Percentiles rank a stretch among this genome's conserved stretches.
phyloP scores from a whole-genome alignment of 345 rosid species.

The Erucastrum elatum region DNA sequence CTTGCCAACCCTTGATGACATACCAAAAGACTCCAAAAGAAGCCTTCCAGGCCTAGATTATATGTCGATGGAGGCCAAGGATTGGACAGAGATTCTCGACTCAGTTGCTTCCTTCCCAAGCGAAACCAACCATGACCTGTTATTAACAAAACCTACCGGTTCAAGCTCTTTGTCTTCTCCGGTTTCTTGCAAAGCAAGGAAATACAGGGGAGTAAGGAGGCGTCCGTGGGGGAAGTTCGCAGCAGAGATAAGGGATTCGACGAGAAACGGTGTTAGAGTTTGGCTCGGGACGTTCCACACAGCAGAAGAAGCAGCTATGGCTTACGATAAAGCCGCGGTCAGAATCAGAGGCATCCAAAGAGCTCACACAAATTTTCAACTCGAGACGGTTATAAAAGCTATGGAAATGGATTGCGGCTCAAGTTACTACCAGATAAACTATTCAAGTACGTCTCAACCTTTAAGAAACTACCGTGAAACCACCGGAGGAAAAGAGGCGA shows the following conservation, averaged over 20 bases:
- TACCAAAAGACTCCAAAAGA: conserved; percentile 33
- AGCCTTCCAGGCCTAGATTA: conserved; percentile 52
- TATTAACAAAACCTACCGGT: conserved; percentile 4
- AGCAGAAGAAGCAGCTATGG: conserved; percentile 90
- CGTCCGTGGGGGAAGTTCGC: conserved; percentile 93
- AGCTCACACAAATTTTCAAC: conserved; percentile 71
- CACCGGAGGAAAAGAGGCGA: conserved; percentile 5
- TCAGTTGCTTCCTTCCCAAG: conserved; percentile 32
- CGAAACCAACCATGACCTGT: conserved; percentile 1
- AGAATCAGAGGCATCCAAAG: conserved; percentile 66
- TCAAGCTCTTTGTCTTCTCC: conserved; percentile 10
- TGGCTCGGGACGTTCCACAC: conserved; percentile 92
- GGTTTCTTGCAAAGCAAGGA: conserved; percentile 38
- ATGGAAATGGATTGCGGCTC: conserved; percentile 32
- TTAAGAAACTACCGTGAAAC: neutral
- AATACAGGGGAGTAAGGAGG: conserved; percentile 76
- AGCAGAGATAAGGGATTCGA: conserved; percentile 82
- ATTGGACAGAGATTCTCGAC: conserved; percentile 58
- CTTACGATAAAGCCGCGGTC: conserved; percentile 87
- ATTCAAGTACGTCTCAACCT: neutral
- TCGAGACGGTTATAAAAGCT: conserved; percentile 52
- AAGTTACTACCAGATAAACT: conserved; percentile 17
- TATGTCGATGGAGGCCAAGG: conserved; percentile 61
- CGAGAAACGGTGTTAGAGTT: conserved; percentile 66
- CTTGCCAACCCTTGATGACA: conserved; percentile 45